Percentiles rank a stretch among this genome's conserved stretches.
Conservation (phyloP, 1,139 yeast genomes). For the Pichia norvegensis region DNA sequence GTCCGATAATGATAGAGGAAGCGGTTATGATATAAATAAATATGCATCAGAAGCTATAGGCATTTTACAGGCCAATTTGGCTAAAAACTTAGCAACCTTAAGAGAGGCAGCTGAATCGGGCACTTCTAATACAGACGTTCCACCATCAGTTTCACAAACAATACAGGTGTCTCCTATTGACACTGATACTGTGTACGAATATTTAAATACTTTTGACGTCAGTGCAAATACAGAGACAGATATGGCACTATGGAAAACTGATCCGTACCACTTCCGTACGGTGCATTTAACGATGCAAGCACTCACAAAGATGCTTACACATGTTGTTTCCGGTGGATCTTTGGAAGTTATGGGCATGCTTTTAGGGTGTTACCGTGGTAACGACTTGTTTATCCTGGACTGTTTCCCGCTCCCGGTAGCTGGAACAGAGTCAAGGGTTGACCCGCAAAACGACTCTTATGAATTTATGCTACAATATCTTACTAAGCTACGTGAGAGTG, state of each 20-base stretch:
- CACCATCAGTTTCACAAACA: conserved; percentile 6
- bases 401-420: conserved; percentile 85
- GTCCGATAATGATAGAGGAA: neutral
- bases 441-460: conserved; percentile 89
- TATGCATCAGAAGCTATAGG: neutral
- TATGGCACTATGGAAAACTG: conserved; percentile 37
- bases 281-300: conserved; percentile 72
- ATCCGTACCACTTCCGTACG: conserved; percentile 56
- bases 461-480: conserved; percentile 88
- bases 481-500: conserved; percentile 43
- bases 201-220: neutral
- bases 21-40: neutral
- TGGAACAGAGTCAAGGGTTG: conserved; percentile 93
- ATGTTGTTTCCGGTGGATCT: conserved; percentile 81
- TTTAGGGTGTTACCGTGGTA: conserved; percentile 61
- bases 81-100: neutral
- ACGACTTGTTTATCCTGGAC: conserved; percentile 67
- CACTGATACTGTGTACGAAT: neutral
- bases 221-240: neutral
- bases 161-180: conserved; percentile 1
- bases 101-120: neutral
- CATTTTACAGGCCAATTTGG: neutral
- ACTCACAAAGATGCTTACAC: conserved; percentile 68
- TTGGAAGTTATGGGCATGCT: conserved; percentile 95
- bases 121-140: neutral